Base-by-base conservation (phyloP, 2,329 filamentous ascomycete genomes). In the Fusarium multiceps region DNA sequence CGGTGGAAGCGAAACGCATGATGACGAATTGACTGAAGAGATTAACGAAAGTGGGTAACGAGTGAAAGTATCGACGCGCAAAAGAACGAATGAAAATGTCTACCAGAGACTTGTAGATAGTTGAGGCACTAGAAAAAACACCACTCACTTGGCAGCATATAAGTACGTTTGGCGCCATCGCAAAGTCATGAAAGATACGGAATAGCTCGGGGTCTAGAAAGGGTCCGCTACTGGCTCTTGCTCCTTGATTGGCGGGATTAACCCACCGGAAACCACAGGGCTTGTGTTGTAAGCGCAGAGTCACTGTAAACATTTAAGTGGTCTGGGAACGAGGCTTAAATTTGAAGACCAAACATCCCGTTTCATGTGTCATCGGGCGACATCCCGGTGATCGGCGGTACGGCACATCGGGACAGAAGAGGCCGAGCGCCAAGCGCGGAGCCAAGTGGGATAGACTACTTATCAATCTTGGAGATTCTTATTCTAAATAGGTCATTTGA, bases 1-100 rank as follows among this genome's bases (percentile, higher is more conserved):
- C 51, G 43, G 66, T 63, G 25, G 72, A 53, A 27, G 69, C 61
- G 63, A 75, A 72, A 59, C 68, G 75, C 76, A 77, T 77, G 40
- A 18, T 71, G 58, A 20, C 51, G 40, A 43, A 25, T 32, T 34
- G n/a, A 30, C 32, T 6, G 20, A 25, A 48, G n/a, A 49, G 16
- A 5, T 37, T 12, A 70, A 70, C 30, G 57, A 70, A 37, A 55
- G 67, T 53, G 18, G 7, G 7, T 13, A 49, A 49, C 14, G 28
- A 49, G 14, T 49, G 47, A 30, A 18, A 12, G 12, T 49, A 46
- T 27, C n/a, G 40, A 48, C 53, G 56, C 10, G 55, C 51, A 30
- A 30, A 56, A 32, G 8, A 70, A 34, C 16, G 34, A 48, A 45
- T 32, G 63, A 54, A 53, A 69, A 48, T 46, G 66, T 63, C 62